These are phyloP conservation scores for Vanrija sp. DNA, from an alignment of 1,284 basidiomycete genomes.

Conservation along the genomic window DNA sequence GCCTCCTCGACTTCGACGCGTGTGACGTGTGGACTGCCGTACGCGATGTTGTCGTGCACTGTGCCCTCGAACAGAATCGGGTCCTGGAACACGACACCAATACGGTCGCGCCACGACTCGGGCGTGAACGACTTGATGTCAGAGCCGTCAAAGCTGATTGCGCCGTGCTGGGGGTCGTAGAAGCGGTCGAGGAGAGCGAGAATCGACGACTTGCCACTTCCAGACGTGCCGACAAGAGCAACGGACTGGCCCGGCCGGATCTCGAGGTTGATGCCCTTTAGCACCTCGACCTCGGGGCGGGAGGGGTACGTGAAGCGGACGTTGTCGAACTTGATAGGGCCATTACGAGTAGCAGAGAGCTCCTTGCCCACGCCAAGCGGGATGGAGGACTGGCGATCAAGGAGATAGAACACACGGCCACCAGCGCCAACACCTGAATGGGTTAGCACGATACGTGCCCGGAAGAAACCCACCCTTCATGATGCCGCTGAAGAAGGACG, in stretches of 20 bases:
- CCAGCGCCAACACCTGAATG: slow-evolving; percentile 77
- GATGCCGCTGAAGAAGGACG: slow-evolving; percentile 50
- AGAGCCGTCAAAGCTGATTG: slow-evolving; percentile 78
- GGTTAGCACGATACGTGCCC: slow-evolving; percentile 30
- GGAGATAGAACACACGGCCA: slow-evolving; percentile 83
- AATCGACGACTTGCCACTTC: slow-evolving; percentile 86
- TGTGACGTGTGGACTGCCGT: slow-evolving; percentile 69
- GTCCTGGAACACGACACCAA: slow-evolving; percentile 80
- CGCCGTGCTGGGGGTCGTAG: slow-evolving; percentile 83
- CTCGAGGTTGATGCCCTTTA: slow-evolving; percentile 73
- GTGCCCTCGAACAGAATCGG: slow-evolving; percentile 64
- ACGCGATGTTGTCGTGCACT: slow-evolving; percentile 89
- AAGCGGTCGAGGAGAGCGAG: slow-evolving; percentile 84
- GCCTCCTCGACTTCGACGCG: slow-evolving; percentile 81
- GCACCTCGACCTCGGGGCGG: slow-evolving; percentile 68
- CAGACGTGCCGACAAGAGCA: slow-evolving; percentile 86
- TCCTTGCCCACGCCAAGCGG: slow-evolving; percentile 60
- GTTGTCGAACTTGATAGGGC: slow-evolving; percentile 69
- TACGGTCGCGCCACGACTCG: slow-evolving; percentile 76
- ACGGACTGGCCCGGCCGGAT: slow-evolving; percentile 78
- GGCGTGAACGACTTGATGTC: slow-evolving; percentile 80
- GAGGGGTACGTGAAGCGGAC: slow-evolving; percentile 84
- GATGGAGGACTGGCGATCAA: slow-evolving; percentile 74
- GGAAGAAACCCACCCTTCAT: slow-evolving; percentile 26
- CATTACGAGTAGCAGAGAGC: slow-evolving; percentile 59